phyloP scores from a whole-genome alignment of 2,329 filamentous ascomycete genomes.

The Cordyceps javanica region DNA sequence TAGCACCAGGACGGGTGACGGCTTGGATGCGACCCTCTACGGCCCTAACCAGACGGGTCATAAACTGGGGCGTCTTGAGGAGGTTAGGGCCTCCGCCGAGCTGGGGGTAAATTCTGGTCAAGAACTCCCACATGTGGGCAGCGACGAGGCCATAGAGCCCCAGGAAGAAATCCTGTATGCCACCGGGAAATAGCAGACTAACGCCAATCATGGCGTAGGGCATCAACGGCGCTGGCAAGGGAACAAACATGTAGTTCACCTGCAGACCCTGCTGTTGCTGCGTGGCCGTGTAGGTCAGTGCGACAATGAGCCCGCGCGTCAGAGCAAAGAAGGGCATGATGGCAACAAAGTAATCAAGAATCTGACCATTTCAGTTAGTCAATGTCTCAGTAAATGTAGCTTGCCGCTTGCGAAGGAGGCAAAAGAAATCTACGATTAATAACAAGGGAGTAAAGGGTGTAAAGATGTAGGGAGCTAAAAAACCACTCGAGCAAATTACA shows the following conservation, averaged over 20 bases:
- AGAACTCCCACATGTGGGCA: slow-evolving; percentile 85
- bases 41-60: slow-evolving; percentile 60
- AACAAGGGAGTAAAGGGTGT: slow-evolving; percentile 9
- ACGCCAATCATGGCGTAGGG: slow-evolving; percentile 75
- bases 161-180: slow-evolving; percentile 49
- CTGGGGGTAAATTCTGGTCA: slow-evolving; percentile 80
- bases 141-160: slow-evolving; percentile 76
- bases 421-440: slow-evolving; percentile 15
- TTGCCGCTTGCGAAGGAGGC: neutral
- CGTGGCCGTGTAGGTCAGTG: slow-evolving; percentile 74
- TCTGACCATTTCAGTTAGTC: slow-evolving; percentile 16
- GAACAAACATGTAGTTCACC: slow-evolving; percentile 74
- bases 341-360: slow-evolving; percentile 25
- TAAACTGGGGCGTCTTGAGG: slow-evolving; percentile 65
- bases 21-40: slow-evolving; percentile 1
- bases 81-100: slow-evolving; percentile 79
- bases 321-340: slow-evolving; percentile 38
- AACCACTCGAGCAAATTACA: slow-evolving; percentile 55
- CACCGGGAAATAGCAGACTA: slow-evolving; percentile 60
- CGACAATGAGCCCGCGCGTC: slow-evolving; percentile 63
- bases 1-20: neutral
- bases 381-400: neutral
- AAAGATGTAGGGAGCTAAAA: slow-evolving; percentile 56
- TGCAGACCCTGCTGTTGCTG: slow-evolving; percentile 78
- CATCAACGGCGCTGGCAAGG: slow-evolving; percentile 73